Evolutionary conservation across 371 early-diverging fungal species (phyloP), one percentile per base, ranked within the genome.

Genomic region (Amoeboaphelidium protococcarum): DNA sequence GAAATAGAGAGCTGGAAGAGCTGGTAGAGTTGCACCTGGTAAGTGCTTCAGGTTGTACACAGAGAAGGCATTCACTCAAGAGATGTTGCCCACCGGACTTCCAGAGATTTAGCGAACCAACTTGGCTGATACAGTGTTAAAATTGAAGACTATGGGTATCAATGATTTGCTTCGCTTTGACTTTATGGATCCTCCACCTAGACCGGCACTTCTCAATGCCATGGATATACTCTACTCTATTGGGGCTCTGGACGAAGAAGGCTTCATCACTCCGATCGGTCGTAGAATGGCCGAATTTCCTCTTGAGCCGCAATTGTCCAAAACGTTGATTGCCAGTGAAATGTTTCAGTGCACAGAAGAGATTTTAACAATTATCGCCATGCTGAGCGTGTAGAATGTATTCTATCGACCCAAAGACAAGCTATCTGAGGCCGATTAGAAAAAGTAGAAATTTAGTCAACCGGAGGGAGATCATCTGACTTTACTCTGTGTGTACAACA

Each of bases 61-160:
- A 0, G 88, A 90, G 58, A 66, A 80, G 1, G 92, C 92, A 2
- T 98, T 79, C 62, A 70, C 72, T 25, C 86, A 89, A 62, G 91
- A 89, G 62, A 90, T 95, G 91, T 66, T 91, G 45, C 82, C 89
- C 3, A 89, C 76, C 55, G 72, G 81, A 3, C 75, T 90, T 23
- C 99, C 99, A 10, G 98, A 97, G 68, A 98, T 99, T 50, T 89
- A 97, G 61, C 72, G 94, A 2, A 79, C 82, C 54, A 95, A 98
- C 57, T 61, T 98, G 51, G 72, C 83, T 37, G 74, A 79, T 61
- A 80, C 77, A 0, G 90, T 95, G 41, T 63, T 99, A 46, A 80
- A 71, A 31, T 68, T 98, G 45, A 91, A 92, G 54, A 83, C 89
- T 3, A 84, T 95, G 83, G 91, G 90, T 21, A 79, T 95, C 60